Conservation (phyloP, 2,329 filamentous ascomycete genomes). For the Periconia macrospinosa region DNA sequence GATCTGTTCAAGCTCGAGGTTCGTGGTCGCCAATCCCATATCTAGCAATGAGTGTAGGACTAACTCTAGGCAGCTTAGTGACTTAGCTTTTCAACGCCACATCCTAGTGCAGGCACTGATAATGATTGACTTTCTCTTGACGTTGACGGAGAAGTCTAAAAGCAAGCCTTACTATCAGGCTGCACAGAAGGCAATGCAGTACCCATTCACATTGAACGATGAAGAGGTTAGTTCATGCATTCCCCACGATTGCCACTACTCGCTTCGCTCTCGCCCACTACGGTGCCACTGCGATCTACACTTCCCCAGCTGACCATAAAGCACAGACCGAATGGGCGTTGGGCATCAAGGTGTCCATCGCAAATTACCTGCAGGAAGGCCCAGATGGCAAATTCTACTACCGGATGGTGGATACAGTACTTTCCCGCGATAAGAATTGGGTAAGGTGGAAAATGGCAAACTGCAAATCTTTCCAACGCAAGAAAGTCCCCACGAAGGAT, state of each 20-base stretch:
- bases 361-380: conserved; percentile 78
- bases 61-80: conserved; percentile 68
- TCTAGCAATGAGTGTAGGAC: conserved; percentile 23
- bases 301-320: conserved; percentile 37
- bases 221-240: conserved; percentile 69
- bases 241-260: conserved; percentile 14
- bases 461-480: conserved; percentile 82
- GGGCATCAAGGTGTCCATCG: conserved; percentile 76
- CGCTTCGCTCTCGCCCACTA: conserved; percentile 13
- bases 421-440: conserved; percentile 97
- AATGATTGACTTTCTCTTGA: conserved; percentile 92
- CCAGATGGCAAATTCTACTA: conserved; percentile 89
- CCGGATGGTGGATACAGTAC: conserved; percentile 94
- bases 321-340: conserved; percentile 78
- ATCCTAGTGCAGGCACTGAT: conserved; percentile 95
- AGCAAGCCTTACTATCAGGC: conserved; percentile 71
- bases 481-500: conserved; percentile 68
- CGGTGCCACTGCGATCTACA: conserved; percentile 25
- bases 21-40: conserved; percentile 29
- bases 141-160: conserved; percentile 79
- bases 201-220: conserved; percentile 73
- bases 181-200: conserved; percentile 86
- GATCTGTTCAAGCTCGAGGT: conserved; percentile 96
- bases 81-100: conserved; percentile 90
- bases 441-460: conserved; percentile 96